Evolutionary conservation across 2,329 filamentous ascomycete genomes (phyloP).

Genomic region (Fusarium chuoi): DNA sequence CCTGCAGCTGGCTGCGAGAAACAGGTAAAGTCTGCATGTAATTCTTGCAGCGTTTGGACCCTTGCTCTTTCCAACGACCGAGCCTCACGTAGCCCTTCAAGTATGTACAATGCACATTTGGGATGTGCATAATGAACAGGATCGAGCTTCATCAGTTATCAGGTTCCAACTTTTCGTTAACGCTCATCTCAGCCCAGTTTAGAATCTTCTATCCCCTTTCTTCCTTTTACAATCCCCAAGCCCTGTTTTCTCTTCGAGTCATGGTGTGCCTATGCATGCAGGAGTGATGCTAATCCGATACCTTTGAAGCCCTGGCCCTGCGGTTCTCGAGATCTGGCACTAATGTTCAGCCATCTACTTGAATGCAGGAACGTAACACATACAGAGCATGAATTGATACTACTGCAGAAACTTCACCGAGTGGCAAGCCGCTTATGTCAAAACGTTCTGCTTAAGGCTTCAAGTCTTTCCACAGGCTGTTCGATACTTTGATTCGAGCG

Average conservation of each 20-base stretch:
- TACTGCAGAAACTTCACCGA: conserved; percentile 24
- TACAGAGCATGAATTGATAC: conserved; percentile 33
- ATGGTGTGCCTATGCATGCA: not conserved
- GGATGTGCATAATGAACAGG: conserved; percentile 13
- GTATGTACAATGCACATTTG: not conserved
- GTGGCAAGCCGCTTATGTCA: not conserved
- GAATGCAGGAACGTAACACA: conserved; percentile 37
- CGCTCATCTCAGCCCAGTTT: not conserved
- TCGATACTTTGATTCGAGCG: not conserved
- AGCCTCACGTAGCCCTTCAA: conserved; percentile 14
- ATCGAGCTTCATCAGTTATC: conserved; percentile 16
- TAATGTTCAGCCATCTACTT: conserved; percentile 1
- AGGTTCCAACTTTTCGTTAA: not conserved
- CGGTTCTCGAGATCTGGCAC: conserved; percentile 24
- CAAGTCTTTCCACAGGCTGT: not conserved
- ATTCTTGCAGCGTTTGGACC: not conserved
- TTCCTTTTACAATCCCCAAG: not conserved
- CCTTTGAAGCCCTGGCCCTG: conserved; percentile 5
- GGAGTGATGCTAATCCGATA: conserved; percentile 15
- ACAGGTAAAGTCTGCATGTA: not conserved
- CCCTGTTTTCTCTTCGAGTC: conserved; percentile 11
- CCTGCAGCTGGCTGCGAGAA: not conserved
- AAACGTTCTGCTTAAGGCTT: not conserved
- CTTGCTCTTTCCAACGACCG: conserved; percentile 3
- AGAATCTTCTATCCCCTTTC: not conserved